phyloP scores from a whole-genome alignment of 805 yeast species.

The Wickerhamomyces rabaulensis region DNA sequence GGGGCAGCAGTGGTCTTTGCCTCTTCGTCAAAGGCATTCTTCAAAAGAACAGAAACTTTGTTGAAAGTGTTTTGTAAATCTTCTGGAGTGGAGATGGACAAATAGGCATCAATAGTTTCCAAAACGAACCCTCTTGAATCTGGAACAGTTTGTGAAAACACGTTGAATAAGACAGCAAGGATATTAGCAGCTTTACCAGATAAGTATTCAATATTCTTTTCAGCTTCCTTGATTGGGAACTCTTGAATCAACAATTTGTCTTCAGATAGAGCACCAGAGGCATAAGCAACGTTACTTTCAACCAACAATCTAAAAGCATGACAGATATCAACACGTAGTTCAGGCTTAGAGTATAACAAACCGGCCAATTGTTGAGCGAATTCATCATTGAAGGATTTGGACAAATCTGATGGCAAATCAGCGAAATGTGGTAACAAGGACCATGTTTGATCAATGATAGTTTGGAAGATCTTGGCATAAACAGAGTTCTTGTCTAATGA shows the following conservation, averaged over 20 bases:
- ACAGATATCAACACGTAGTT: conserved; percentile 76
- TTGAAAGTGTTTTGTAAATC: conserved; percentile 76
- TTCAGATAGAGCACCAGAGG: conserved; percentile 51
- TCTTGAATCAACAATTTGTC: conserved; percentile 55
- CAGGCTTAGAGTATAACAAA: conserved; percentile 67
- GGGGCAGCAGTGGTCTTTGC: conserved; percentile 26
- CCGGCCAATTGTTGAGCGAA: conserved; percentile 78
- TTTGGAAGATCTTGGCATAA: conserved; percentile 72
- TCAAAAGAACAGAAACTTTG: conserved; percentile 77
- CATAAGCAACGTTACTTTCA: conserved; percentile 64
- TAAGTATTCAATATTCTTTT: conserved; percentile 55
- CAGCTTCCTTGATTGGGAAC: conserved; percentile 53
- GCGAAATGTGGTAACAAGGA: conserved; percentile 84
- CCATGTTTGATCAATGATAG: conserved; percentile 91
- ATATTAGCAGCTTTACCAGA: conserved; percentile 66
- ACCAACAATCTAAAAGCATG: conserved; percentile 74
- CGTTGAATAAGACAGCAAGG: conserved; percentile 84
- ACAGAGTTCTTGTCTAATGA: conserved; percentile 49
- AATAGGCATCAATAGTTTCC: conserved; percentile 79
- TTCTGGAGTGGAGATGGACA: conserved; percentile 59
- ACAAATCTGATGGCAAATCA: conserved; percentile 76
- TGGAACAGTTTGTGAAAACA: conserved; percentile 82
- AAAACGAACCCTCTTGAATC: conserved; percentile 79
- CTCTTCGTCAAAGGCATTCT: conserved; percentile 65
- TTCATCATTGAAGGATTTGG: conserved; percentile 56